Conservation (phyloP, 805 yeast species). For the Yarrowia sp. region DNA sequence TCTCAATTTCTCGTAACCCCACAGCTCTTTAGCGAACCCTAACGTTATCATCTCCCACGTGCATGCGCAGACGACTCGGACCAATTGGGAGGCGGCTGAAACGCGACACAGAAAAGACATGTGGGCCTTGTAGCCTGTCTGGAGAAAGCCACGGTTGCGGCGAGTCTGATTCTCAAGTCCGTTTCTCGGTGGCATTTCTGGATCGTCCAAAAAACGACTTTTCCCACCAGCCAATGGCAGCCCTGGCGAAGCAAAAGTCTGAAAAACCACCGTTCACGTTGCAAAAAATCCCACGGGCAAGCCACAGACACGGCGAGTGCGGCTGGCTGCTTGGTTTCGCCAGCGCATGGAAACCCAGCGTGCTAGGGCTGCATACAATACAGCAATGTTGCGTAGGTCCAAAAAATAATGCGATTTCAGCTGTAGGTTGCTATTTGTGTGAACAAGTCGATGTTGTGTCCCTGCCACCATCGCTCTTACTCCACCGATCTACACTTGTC, state of each 20-base stretch:
- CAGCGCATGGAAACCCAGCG: background rate
- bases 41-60: conserved; percentile 14
- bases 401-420: too few relatives aligned
- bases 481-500: background rate
- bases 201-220: background rate
- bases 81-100: conserved; percentile 29
- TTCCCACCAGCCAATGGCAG: background rate
- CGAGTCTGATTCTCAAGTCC: background rate
- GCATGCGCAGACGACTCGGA: conserved; percentile 31
- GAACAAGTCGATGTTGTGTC: background rate
- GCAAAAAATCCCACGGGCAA: background rate
- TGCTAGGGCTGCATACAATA: background rate
- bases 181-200: background rate
- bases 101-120: background rate
- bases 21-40: background rate
- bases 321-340: background rate
- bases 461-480: background rate
- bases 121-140: background rate
- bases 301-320: background rate
- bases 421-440: background rate
- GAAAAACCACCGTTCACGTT: background rate
- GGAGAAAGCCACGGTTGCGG: background rate
- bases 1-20: background rate
- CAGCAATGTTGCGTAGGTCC: background rate
- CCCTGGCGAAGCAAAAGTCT: background rate